Percentiles rank a stretch among this genome's conserved stretches.
These are phyloP conservation scores for Talaromyces rugulosus DNA, from an alignment of 2,329 filamentous ascomycete species.

Conservation along the genomic window DNA sequence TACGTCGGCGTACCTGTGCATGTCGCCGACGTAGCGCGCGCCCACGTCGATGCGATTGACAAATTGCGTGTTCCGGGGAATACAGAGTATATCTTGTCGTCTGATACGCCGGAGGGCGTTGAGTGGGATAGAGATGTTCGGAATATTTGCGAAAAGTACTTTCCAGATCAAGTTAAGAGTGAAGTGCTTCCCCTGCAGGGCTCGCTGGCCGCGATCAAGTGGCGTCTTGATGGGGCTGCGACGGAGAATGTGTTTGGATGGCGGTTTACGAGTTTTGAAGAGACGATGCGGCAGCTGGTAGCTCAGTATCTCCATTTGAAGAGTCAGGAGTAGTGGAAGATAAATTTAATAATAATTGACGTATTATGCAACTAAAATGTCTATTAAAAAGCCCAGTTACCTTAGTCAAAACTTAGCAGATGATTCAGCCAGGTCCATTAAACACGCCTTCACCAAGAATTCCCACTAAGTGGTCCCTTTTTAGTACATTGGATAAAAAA, in stretches of 20 bases:
- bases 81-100: conserved; percentile 2
- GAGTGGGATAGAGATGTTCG: conserved; percentile 1
- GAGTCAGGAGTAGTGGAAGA: neutral
- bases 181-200: neutral
- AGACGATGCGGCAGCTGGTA: neutral
- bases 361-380: neutral
- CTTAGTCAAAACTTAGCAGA: too few relatives aligned
- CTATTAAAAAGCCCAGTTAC: neutral
- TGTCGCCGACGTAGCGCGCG: conserved; percentile 2
- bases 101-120: conserved; percentile 1
- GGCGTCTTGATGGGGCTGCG: neutral
- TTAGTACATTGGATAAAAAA: too few relatives aligned
- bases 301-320: neutral
- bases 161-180: neutral
- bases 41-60: conserved; percentile 4
- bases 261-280: neutral
- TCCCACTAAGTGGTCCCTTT: too few relatives aligned
- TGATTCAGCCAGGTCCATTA: too few relatives aligned
- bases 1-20: conserved; percentile 2
- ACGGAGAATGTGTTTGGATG: conserved; percentile 5
- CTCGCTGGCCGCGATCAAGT: neutral
- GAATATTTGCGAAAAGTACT: neutral
- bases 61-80: neutral
- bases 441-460: too few relatives aligned
- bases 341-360: neutral